A percentile compares a stretch with the other conserved stretches of the same genome.
These are phyloP conservation scores for Mycena vulgaris DNA, from an alignment of 768 basidiomycete genomes.

Conservation along the genomic window DNA sequence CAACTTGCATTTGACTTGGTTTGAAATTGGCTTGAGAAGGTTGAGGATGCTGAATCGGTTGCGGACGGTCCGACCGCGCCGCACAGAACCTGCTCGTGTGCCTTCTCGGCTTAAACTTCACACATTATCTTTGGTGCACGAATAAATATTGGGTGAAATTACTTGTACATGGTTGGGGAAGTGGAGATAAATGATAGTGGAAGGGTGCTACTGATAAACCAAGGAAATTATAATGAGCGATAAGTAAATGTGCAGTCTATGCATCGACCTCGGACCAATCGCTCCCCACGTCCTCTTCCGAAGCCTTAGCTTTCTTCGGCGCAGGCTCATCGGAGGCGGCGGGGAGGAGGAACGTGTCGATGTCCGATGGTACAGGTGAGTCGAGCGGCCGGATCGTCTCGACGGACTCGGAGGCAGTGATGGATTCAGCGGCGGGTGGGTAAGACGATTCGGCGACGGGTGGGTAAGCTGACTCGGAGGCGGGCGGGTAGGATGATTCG, in stretches of 20 bases:
- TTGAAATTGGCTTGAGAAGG: too few species aligned
- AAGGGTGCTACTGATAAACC: constrained; percentile 6
- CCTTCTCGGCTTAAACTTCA: too few species aligned
- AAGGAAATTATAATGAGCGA: constrained; percentile 26
- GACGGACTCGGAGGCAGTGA: constrained; percentile 34
- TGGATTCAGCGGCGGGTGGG: constrained; percentile 3
- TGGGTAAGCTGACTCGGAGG: background rate
- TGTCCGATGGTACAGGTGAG: constrained; percentile 20
- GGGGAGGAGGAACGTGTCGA: constrained; percentile 49
- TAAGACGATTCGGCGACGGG: constrained; percentile 9
- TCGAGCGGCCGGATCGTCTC: constrained; percentile 41
- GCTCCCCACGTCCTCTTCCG: constrained; percentile 48
- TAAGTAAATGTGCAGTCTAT: constrained; percentile 25
- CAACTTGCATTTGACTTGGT: too few species aligned
- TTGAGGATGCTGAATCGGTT: too few species aligned
- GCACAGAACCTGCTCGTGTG: too few species aligned
- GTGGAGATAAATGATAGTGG: background rate
- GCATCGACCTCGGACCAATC: constrained; percentile 63
- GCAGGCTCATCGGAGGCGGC: constrained; percentile 16
- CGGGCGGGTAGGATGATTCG: constrained; percentile 2
- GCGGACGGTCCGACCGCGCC: too few species aligned
- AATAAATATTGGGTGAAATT: too few species aligned
- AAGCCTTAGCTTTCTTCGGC: constrained; percentile 22
- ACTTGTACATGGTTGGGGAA: too few species aligned
- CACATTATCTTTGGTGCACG: too few species aligned